Conservation (phyloP, 805 yeast species). For the Wickerhamomyces rabaulensis region DNA sequence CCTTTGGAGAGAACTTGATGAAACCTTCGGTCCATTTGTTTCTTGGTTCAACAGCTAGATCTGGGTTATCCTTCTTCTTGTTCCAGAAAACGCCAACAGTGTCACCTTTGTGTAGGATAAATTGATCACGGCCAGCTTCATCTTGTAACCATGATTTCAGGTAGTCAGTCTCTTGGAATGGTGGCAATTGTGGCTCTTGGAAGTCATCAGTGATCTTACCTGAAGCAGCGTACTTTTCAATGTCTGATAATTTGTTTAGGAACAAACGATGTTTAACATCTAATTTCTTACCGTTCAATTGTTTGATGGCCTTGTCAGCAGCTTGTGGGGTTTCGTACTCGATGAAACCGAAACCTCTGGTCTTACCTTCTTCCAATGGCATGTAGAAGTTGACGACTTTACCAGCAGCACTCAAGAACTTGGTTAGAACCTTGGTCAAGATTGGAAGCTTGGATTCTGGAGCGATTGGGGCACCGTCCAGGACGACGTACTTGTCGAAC, state of each 20-base stretch:
- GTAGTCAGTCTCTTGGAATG: slow-evolving; percentile 72
- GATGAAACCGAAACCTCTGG: slow-evolving; percentile 83
- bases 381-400: slow-evolving; percentile 71
- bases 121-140: slow-evolving; percentile 84
- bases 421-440: slow-evolving; percentile 77
- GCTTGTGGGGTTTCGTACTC: slow-evolving; percentile 64
- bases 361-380: slow-evolving; percentile 75
- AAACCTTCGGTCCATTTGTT: slow-evolving; percentile 83
- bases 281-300: slow-evolving; percentile 81
- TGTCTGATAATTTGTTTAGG: slow-evolving; percentile 77
- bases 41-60: slow-evolving; percentile 73
- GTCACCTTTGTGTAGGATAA: slow-evolving; percentile 72
- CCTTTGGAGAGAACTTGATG: slow-evolving; percentile 89
- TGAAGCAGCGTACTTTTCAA: slow-evolving; percentile 69
- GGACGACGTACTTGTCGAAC: slow-evolving; percentile 73
- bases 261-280: slow-evolving; percentile 89
- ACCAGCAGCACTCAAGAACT: slow-evolving; percentile 75
- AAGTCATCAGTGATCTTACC: slow-evolving; percentile 59
- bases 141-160: slow-evolving; percentile 91
- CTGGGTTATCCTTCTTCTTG: slow-evolving; percentile 65
- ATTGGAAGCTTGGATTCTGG: slow-evolving; percentile 85
- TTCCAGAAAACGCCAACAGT: slow-evolving; percentile 86
- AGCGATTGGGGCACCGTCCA: slow-evolving; percentile 94
- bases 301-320: slow-evolving; percentile 76
- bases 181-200: slow-evolving; percentile 67